Conservation (phyloP, 2,329 filamentous ascomycete genomes). For the Leptosphaerulina australis region DNA sequence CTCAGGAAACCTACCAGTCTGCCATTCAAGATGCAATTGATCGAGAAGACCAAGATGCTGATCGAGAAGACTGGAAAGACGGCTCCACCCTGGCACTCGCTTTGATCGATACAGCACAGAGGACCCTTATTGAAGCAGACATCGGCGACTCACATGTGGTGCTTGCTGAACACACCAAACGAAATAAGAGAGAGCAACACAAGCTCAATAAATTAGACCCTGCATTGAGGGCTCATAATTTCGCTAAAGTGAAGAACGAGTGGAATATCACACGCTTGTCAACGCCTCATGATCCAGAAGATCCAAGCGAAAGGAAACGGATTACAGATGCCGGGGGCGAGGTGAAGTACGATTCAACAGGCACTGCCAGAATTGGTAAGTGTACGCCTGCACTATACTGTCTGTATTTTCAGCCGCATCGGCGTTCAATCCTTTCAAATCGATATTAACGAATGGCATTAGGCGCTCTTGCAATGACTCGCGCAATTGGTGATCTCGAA, state of each 20-base stretch:
- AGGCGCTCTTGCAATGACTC: conserved; percentile 36
- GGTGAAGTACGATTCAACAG: conserved; percentile 30
- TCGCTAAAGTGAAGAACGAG: conserved; percentile 17
- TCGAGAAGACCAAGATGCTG: conserved; percentile 27
- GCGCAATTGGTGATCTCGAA: conserved; percentile 31
- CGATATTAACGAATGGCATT: neutral
- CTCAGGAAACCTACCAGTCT: conserved; percentile 27
- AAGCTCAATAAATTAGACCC: conserved; percentile 14
- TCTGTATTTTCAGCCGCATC: neutral
- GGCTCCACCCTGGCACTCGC: conserved; percentile 34
- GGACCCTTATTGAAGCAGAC: conserved; percentile 30
- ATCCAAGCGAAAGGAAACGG: conserved; percentile 27
- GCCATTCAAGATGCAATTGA: conserved; percentile 32
- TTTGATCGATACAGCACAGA: conserved; percentile 31
- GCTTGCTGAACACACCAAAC: conserved; percentile 18
- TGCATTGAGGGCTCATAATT: conserved; percentile 12
- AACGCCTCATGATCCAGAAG: conserved; percentile 28
- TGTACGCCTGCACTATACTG: neutral
- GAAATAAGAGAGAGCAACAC: conserved; percentile 12
- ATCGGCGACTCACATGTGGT: conserved; percentile 33
- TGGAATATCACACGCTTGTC: conserved; percentile 29
- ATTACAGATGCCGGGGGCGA: conserved; percentile 33
- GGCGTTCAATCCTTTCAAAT: neutral
- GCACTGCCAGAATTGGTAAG: conserved; percentile 26
- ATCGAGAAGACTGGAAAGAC: conserved; percentile 24